phyloP scores from a whole-genome alignment of 2,329 filamentous ascomycete species.

The Huntiella moniliformis region DNA sequence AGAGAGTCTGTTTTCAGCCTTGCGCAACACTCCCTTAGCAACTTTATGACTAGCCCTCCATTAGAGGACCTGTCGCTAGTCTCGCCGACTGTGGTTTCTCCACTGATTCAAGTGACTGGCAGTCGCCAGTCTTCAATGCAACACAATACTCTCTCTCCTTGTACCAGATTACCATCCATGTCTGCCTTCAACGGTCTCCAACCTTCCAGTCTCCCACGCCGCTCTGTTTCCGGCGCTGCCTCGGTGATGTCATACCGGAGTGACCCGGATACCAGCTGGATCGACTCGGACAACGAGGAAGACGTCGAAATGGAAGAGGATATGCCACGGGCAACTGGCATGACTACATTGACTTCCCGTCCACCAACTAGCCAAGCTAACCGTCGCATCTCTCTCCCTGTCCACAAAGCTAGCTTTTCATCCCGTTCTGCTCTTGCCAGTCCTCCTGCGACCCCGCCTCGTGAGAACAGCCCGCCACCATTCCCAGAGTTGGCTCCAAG shows the following conservation, averaged over 20 bases:
- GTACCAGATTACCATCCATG: too few relatives aligned
- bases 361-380: neutral
- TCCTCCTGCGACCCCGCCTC: conserved; percentile 7
- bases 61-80: too few relatives aligned
- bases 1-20: too few relatives aligned
- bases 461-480: conserved; percentile 3
- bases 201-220: neutral
- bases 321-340: neutral
- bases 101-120: too few relatives aligned
- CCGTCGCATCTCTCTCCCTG: neutral
- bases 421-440: conserved; percentile 2
- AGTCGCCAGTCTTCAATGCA: too few relatives aligned
- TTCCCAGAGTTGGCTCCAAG: neutral
- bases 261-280: conserved; percentile 20
- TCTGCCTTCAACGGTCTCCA: too few relatives aligned
- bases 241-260: neutral
- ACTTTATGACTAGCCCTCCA: too few relatives aligned
- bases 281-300: conserved; percentile 21
- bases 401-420: conserved; percentile 3
- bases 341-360: neutral
- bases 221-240: neutral
- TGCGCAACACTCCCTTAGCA: too few relatives aligned
- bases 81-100: too few relatives aligned
- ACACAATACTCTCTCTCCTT: too few relatives aligned
- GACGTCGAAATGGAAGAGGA: conserved; percentile 14